Percentiles rank a stretch among this genome's conserved stretches.
These are phyloP conservation scores for Trametes punicea DNA, from an alignment of 768 basidiomycete genomes.

Conservation along the genomic window DNA sequence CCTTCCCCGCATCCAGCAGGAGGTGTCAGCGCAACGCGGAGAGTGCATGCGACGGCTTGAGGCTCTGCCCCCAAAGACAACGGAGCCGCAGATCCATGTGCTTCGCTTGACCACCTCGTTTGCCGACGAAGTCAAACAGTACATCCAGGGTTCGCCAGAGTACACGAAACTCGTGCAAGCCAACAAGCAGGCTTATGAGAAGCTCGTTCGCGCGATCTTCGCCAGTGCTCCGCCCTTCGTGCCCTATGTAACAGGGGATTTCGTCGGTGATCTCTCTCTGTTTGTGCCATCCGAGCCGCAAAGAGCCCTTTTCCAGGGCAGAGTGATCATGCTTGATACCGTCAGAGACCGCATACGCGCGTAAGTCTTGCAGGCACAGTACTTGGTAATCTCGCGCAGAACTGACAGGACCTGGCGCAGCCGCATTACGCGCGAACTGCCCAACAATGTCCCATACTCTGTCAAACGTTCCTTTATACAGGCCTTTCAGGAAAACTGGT, in stretches of 20 bases:
- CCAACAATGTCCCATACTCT: slow-evolving; percentile 41
- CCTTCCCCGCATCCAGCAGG: not conserved
- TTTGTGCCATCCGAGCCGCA: not conserved
- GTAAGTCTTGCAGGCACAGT: not conserved
- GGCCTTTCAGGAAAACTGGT: slow-evolving; percentile 39
- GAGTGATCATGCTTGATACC: not conserved
- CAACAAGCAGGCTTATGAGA: slow-evolving; percentile 32
- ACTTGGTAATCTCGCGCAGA: not conserved
- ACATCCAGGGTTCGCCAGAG: slow-evolving; percentile 13
- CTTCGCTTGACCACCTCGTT: slow-evolving; percentile 11
- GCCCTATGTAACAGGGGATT: slow-evolving; percentile 23
- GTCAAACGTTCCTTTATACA: slow-evolving; percentile 40
- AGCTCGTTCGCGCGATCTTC: slow-evolving; percentile 34
- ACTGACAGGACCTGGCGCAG: slow-evolving; percentile 22
- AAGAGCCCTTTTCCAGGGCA: not conserved
- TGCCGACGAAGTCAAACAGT: not conserved
- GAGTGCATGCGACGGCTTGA: not conserved
- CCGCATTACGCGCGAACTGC: slow-evolving; percentile 42
- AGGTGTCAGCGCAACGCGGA: not conserved
- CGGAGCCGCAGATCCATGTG: slow-evolving; percentile 13
- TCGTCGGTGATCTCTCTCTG: slow-evolving; percentile 12
- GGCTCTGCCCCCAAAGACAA: slow-evolving; percentile 7
- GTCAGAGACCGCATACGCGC: not conserved
- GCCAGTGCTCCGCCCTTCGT: slow-evolving; percentile 42
- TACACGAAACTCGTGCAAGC: slow-evolving; percentile 36